Base-by-base conservation (phyloP, 2,329 filamentous ascomycete genomes). In the Sclerotinia spermophila region DNA sequence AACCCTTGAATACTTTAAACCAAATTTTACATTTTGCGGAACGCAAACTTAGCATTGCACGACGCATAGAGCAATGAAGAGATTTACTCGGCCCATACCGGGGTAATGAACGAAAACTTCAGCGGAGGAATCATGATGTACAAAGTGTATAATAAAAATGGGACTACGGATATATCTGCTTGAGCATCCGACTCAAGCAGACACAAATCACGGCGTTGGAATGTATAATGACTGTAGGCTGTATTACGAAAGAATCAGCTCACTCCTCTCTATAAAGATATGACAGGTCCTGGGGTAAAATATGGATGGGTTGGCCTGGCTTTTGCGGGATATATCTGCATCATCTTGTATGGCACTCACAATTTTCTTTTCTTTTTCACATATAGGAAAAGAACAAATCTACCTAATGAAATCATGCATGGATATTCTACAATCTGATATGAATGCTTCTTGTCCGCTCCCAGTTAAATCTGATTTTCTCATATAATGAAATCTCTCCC, bases 1-100 rank as follows among this genome's bases (percentile, higher is more conserved):
- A 97, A 96, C 84, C 67, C 60, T 70, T 66, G 40, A 66, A 53
- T 35, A 24, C 17, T 42, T 17, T 40, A 38, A 53, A 53, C 2
- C 45, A 53, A 40, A 27, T n/a, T 40, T 27, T 53, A 55, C 33
- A 15, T 53, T 40, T 7, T 53, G 35, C 44, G 30, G 44, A 42
- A 55, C n/a, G 35, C 45, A 66, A 66, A 53, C 11, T 21, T 30
- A 66, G 62, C 19, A 66, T 66, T 38, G 24, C 48, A 30, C 48
- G n/a, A 45, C 30, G 51, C 45, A 59, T n/a, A 40, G 27, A 67
- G 48, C 17, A 21, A 35, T 3, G 24, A 13, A 33, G 35, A n/a
- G 13, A 27, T 21, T 11, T 38, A 64, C 21, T 27, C 33, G 33
- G 24, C n/a, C 27, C 33, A 65, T 65, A 62, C 19, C 6, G 19